A percentile compares a stretch with the other conserved stretches of the same genome.
Evolutionary conservation across 352 stramenopile genomes (phyloP).

Genomic region (Nothophytophthora sp.): DNA sequence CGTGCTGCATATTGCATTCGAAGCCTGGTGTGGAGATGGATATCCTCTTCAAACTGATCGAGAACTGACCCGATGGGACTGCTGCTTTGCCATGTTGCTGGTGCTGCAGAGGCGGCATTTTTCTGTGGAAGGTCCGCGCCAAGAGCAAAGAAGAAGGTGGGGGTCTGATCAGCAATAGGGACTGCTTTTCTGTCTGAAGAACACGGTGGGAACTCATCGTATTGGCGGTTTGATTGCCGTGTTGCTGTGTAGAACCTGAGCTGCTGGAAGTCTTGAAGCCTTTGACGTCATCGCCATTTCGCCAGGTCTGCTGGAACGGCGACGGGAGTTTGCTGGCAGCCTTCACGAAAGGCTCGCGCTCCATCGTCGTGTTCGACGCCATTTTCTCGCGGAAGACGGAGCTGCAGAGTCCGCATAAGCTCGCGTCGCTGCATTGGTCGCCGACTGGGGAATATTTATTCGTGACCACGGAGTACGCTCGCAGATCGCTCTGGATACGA

Average conservation of each 20-base stretch:
- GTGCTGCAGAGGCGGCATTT: conserved; percentile 44
- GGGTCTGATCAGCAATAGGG: background rate
- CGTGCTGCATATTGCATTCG: too few relatives aligned
- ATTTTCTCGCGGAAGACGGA: conserved; percentile 59
- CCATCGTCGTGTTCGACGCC: conserved; percentile 61
- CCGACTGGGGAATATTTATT: conserved; percentile 88
- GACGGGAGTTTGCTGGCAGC: conserved; percentile 71
- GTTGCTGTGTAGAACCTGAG: conserved; percentile 35
- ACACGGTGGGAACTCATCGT: background rate
- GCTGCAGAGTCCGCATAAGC: conserved; percentile 55
- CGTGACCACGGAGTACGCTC: conserved; percentile 63
- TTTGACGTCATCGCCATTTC: conserved; percentile 46
- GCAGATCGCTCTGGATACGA: too few relatives aligned
- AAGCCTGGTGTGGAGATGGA: too few relatives aligned
- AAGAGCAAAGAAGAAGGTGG: conserved; percentile 37
- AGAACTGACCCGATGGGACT: too few relatives aligned
- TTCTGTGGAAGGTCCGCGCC: conserved; percentile 65
- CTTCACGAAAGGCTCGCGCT: conserved; percentile 43
- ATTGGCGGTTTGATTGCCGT: background rate
- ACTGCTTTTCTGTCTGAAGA: background rate
- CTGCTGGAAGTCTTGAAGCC: conserved; percentile 65
- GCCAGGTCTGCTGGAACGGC: conserved; percentile 67
- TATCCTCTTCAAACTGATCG: too few relatives aligned
- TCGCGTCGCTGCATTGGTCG: conserved; percentile 66
- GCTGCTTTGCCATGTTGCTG: background rate